These are phyloP conservation scores for Protomyces macrosporus DNA, from an alignment of 1,139 yeast genomes.

Conservation along the genomic window DNA sequence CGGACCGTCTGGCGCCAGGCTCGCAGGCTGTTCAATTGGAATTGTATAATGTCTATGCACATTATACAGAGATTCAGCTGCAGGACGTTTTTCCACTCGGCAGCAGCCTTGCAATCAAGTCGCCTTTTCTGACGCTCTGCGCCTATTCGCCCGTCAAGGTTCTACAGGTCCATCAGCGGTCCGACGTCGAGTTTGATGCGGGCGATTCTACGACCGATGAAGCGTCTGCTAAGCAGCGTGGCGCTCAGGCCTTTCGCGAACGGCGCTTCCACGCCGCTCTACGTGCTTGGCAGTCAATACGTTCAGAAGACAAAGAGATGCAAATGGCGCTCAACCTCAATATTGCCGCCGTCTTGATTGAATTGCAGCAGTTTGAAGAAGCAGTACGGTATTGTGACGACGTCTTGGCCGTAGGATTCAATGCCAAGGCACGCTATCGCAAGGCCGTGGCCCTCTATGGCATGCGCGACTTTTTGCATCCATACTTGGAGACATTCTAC, in stretches of 20 bases:
- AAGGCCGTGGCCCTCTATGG: background rate
- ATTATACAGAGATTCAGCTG: background rate
- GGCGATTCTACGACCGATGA: background rate
- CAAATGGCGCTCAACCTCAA: background rate
- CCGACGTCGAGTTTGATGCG: constrained; percentile 2
- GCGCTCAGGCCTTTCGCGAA: constrained; percentile 1
- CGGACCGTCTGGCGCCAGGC: background rate
- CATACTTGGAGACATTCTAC: background rate
- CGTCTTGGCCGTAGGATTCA: background rate
- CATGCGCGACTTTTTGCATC: background rate
- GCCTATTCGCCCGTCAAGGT: background rate
- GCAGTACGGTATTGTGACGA: background rate
- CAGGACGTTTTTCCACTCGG: constrained; percentile 9
- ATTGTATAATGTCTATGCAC: constrained; percentile 3
- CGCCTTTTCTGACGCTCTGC: constrained; percentile 4
- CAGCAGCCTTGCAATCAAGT: constrained; percentile 2
- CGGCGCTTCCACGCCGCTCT: constrained; percentile 1
- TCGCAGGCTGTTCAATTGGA: background rate
- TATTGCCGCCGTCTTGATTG: background rate
- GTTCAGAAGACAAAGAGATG: background rate
- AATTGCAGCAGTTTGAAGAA: constrained; percentile 1
- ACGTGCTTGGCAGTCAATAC: background rate
- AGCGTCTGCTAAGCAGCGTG: background rate
- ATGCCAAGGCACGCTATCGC: background rate
- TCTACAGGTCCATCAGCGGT: constrained; percentile 16